Conservation (phyloP, 768 basidiomycete genomes). For the Pulveroboletus sp. region DNA sequence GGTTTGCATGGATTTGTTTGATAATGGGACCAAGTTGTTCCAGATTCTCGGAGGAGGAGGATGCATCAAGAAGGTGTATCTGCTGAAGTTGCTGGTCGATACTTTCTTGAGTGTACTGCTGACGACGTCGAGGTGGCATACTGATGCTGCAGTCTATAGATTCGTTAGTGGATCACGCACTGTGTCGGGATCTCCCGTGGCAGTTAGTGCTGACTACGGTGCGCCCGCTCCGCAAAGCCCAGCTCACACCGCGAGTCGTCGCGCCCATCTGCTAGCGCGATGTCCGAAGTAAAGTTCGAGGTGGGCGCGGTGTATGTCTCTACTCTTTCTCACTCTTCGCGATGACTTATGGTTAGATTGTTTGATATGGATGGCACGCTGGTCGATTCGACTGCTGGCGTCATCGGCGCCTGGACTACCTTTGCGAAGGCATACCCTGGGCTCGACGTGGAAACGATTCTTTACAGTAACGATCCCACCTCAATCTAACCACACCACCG, state of each 20-base stretch:
- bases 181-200: no score
- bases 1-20: conserved; percentile 84
- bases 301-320: conserved; percentile 38
- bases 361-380: conserved; percentile 86
- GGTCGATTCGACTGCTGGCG: conserved; percentile 78
- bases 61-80: conserved; percentile 82
- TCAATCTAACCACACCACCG: background rate
- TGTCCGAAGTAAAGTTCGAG: conserved; percentile 33
- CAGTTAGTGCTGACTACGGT: no score
- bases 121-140: conserved; percentile 74
- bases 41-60: conserved; percentile 88
- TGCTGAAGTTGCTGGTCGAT: conserved; percentile 90
- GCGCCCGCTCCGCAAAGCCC: no score
- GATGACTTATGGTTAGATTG: conserved; percentile 37
- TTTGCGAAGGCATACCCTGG: conserved; percentile 66
- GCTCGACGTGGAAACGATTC: conserved; percentile 55
- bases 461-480: conserved; percentile 48
- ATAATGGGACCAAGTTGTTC: conserved; percentile 95
- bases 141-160: background rate
- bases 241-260: background rate
- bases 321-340: background rate
- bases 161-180: no score
- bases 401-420: conserved; percentile 77
- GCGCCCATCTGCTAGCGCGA: conserved; percentile 5
- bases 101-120: conserved; percentile 72